These are phyloP conservation scores for Penicillium macrosclerotiorum DNA, from an alignment of 495 filamentous ascomycete genomes.

Conservation along the genomic window DNA sequence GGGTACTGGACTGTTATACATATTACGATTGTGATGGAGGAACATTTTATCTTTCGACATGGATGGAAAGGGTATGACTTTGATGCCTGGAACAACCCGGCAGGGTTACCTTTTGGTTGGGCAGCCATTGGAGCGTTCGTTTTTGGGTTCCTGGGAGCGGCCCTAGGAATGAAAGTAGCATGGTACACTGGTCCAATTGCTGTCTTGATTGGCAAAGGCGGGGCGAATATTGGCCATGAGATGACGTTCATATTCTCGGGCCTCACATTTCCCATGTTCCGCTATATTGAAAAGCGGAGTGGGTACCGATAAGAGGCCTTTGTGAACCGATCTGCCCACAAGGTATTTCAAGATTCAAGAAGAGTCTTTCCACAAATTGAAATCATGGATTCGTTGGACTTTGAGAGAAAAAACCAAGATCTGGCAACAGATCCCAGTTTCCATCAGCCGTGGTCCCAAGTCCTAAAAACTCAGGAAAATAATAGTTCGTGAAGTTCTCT, in stretches of 20 bases:
- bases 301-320: conserved; percentile 1
- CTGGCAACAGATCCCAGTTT: conserved; percentile 26
- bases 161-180: conserved; percentile 66
- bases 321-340: neutral
- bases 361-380: no score
- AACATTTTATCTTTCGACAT: conserved; percentile 68
- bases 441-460: conserved; percentile 24
- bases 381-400: conserved; percentile 8
- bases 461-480: conserved; percentile 32
- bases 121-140: conserved; percentile 61
- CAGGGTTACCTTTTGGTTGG: conserved; percentile 59
- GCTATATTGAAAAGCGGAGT: conserved; percentile 23
- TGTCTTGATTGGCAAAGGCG: conserved; percentile 51
- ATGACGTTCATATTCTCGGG: conserved; percentile 42
- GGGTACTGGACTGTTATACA: conserved; percentile 77
- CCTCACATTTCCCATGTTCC: conserved; percentile 18
- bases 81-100: conserved; percentile 52
- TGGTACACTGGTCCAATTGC: conserved; percentile 69
- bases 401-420: conserved; percentile 23
- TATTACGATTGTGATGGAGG: conserved; percentile 59
- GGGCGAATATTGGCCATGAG: conserved; percentile 70
- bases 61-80: conserved; percentile 56
- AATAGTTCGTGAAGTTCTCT: conserved; percentile 23
- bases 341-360: no score
- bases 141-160: conserved; percentile 63